phyloP scores from a whole-genome alignment of 257 asterid genomes.

The Linaria vulgaris region DNA sequence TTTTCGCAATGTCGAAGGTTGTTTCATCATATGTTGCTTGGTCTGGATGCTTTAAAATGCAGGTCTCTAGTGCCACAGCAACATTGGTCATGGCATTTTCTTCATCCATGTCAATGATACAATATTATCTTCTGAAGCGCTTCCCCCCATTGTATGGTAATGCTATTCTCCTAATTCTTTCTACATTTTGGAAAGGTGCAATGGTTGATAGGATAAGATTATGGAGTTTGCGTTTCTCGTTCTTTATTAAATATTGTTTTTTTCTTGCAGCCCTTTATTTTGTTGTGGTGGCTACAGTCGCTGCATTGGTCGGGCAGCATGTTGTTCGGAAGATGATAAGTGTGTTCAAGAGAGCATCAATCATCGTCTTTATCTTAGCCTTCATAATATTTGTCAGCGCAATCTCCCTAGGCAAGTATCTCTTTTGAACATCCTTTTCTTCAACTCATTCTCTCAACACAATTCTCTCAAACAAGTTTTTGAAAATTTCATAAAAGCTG shows the following conservation, averaged over 20 bases:
- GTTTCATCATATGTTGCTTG: neutral
- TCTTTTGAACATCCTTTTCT: neutral
- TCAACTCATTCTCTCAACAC: neutral
- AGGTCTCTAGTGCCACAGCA: slow-evolving; percentile 69
- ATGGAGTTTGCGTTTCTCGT: too few relatives aligned
- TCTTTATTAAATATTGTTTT: neutral
- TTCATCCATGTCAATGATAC: slow-evolving; percentile 64
- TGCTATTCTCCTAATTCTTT: slow-evolving; percentile 1
- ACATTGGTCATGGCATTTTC: slow-evolving; percentile 54
- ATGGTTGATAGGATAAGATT: too few relatives aligned
- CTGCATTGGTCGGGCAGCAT: slow-evolving; percentile 57
- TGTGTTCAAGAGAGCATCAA: slow-evolving; percentile 64
- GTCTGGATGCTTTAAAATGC: slow-evolving; percentile 21
- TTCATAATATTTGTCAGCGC: slow-evolving; percentile 61
- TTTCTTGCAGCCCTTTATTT: slow-evolving; percentile 52
- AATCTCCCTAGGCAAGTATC: slow-evolving; percentile 50
- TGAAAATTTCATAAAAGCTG: too few relatives aligned
- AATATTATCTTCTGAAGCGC: slow-evolving; percentile 53
- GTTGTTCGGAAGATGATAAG: slow-evolving; percentile 57
- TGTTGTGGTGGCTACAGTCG: slow-evolving; percentile 45
- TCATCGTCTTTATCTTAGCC: slow-evolving; percentile 65
- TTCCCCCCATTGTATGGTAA: slow-evolving; percentile 59
- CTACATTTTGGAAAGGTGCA: neutral
- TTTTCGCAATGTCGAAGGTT: neutral
- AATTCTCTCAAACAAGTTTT: too few relatives aligned